Percentiles rank a stretch among this genome's conserved stretches.
Evolutionary conservation across 192 early-diverging fungal genomes (phyloP).

Genomic region (Thamnidium elegans): DNA sequence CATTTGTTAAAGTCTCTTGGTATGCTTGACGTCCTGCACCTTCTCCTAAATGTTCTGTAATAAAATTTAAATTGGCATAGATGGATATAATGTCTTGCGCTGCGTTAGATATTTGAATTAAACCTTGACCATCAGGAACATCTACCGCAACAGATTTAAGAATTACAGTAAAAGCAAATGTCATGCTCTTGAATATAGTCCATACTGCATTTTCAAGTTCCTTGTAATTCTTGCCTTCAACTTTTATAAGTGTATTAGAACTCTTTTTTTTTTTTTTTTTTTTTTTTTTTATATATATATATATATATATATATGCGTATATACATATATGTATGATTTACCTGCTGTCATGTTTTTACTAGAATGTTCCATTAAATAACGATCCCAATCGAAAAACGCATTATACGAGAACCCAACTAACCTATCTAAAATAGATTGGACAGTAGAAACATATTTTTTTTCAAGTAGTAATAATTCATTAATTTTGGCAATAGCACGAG

Average conservation of each 20-base stretch:
- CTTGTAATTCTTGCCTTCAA: neutral
- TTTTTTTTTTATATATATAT: too few relatives aligned
- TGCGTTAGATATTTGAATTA: constrained; percentile 7
- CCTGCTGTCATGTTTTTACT: neutral
- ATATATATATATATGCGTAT: too few relatives aligned
- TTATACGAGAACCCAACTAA: constrained; percentile 25
- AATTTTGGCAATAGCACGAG: constrained; percentile 25
- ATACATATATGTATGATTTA: too few relatives aligned
- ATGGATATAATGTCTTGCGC: constrained; percentile 37
- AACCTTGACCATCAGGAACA: constrained; percentile 20
- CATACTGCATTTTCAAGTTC: constrained; percentile 22
- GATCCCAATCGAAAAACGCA: constrained; percentile 28
- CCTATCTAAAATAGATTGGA: constrained; percentile 14
- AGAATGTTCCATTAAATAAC: neutral
- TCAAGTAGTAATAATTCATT: constrained; percentile 14
- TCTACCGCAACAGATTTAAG: constrained; percentile 39
- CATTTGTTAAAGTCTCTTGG: constrained; percentile 44
- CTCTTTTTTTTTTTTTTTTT: too few relatives aligned
- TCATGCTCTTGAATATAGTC: constrained; percentile 45
- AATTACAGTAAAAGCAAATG: constrained; percentile 52
- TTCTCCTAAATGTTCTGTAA: constrained; percentile 41
- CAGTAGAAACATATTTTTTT: neutral
- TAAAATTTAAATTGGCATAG: constrained; percentile 51
- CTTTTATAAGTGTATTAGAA: neutral
- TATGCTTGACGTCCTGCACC: constrained; percentile 46